Conservation (phyloP, 78 protist species). For the Monocercomonoides exilis region DNA sequence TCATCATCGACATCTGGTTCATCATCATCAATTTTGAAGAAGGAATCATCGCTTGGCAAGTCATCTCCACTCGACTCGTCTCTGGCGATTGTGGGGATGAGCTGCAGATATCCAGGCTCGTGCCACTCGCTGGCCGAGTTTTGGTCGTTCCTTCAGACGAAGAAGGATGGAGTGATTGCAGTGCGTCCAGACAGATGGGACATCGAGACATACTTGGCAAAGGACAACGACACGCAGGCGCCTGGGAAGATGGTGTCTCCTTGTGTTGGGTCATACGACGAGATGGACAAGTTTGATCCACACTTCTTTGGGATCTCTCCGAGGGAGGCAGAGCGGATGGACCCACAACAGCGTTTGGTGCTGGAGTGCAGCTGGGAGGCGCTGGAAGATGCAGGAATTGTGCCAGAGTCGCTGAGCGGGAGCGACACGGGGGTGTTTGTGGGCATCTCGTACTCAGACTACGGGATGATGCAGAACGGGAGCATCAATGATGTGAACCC, state of each 20-base stretch:
- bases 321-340: conserved; percentile 30
- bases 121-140: not conserved
- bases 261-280: not conserved
- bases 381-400: conserved; percentile 30
- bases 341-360: conserved; percentile 41
- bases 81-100: conserved; percentile 27
- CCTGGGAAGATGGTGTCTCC: not conserved
- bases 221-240: not conserved
- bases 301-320: conserved; percentile 23
- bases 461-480: not conserved
- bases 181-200: not conserved
- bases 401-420: conserved; percentile 9
- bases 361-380: conserved; percentile 21
- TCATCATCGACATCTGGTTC: not conserved
- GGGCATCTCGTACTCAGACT: conserved; percentile 4
- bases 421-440: conserved; percentile 35
- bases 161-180: not conserved
- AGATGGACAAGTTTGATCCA: conserved; percentile 30
- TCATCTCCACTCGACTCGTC: too few species aligned
- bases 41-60: too few species aligned
- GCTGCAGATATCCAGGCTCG: not conserved
- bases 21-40: not conserved
- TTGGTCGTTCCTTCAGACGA: not conserved
- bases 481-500: not conserved
- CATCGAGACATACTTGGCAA: not conserved